Conservation (phyloP, 1,284 basidiomycete genomes). For the Microbotryomycetes sp. region DNA sequence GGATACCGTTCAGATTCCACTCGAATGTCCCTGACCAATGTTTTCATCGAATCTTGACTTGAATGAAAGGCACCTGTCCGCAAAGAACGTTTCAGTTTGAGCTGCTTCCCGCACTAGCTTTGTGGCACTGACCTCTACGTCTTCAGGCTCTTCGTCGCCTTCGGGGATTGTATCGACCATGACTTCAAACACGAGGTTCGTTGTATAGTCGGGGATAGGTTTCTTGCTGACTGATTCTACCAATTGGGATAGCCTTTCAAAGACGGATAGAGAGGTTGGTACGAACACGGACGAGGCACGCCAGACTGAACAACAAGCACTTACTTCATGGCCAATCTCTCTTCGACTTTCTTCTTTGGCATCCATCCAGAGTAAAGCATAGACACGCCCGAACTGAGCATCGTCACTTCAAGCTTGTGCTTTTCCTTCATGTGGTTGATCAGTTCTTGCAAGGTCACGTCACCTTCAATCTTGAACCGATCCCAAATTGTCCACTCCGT, state of each 20-base stretch:
- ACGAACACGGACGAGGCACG: neutral
- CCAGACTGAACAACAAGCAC: neutral
- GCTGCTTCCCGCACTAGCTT: no score
- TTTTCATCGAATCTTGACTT: neutral
- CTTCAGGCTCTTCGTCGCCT: slow-evolving; percentile 71
- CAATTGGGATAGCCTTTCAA: slow-evolving; percentile 50
- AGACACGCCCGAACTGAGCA: slow-evolving; percentile 87
- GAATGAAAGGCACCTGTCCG: neutral
- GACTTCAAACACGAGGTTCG: slow-evolving; percentile 57
- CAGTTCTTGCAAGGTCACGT: slow-evolving; percentile 83
- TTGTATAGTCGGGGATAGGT: slow-evolving; percentile 56
- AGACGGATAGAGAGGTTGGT: neutral
- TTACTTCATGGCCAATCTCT: slow-evolving; percentile 67
- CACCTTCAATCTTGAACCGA: slow-evolving; percentile 82
- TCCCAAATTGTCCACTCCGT: slow-evolving; percentile 99
- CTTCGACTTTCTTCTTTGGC: slow-evolving; percentile 83
- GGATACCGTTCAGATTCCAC: no score
- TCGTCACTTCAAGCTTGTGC: slow-evolving; percentile 82
- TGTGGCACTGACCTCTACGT: slow-evolving; percentile 44
- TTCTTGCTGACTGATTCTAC: slow-evolving; percentile 94
- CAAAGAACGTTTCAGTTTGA: no score
- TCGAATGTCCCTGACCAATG: no score
- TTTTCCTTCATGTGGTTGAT: slow-evolving; percentile 74
- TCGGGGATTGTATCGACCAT: slow-evolving; percentile 57
- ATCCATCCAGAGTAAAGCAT: slow-evolving; percentile 96